Conservation (phyloP, 2,329 filamentous ascomycete species). For the Colletotrichum somersetense region DNA sequence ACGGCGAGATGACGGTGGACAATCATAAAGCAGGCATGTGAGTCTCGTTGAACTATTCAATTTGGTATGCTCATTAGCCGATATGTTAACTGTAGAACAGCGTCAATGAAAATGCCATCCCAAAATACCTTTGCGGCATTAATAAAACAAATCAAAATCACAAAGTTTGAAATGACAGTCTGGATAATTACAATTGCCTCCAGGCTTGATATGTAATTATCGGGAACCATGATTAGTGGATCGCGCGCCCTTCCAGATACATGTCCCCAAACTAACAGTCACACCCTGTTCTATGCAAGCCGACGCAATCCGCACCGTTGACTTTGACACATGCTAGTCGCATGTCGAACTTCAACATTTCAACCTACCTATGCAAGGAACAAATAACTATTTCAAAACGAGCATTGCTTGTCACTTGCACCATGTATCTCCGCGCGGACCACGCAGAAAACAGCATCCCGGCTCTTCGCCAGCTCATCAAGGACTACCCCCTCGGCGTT, state of each 20-base stretch:
- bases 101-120: neutral
- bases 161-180: neutral
- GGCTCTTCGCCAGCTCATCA: constrained; percentile 67
- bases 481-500: constrained; percentile 71
- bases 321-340: neutral
- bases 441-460: constrained; percentile 66
- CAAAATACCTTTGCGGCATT: neutral
- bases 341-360: neutral
- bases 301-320: constrained; percentile 4
- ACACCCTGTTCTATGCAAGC: constrained; percentile 15
- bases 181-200: neutral
- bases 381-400: neutral
- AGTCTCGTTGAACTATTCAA: neutral
- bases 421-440: constrained; percentile 69
- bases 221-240: constrained; percentile 25
- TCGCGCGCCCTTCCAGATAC: constrained; percentile 27
- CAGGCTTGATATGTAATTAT: neutral
- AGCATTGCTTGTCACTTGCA: neutral
- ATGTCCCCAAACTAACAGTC: neutral
- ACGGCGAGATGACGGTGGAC: neutral
- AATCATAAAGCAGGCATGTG: too few relatives aligned
- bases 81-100: neutral
- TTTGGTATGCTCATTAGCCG: neutral
- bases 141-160: neutral
- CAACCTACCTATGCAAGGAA: neutral